Evolutionary conservation across 2,329 filamentous ascomycete genomes (phyloP).

Genomic region (Paraphaeosphaeria sporulosa): DNA sequence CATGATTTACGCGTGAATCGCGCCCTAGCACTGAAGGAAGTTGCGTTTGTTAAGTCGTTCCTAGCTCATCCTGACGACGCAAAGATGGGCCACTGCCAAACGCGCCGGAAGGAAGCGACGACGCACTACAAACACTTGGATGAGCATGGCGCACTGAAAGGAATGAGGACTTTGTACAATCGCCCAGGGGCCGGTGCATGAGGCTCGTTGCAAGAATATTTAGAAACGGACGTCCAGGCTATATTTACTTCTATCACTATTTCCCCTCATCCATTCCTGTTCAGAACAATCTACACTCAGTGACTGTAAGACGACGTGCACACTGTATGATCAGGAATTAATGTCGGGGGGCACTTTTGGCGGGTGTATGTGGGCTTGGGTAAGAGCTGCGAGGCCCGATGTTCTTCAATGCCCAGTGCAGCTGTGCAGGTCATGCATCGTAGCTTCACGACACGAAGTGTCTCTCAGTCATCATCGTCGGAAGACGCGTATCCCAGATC

Average conservation of each 20-base stretch:
- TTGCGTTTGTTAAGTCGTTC: background rate
- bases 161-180: too few species aligned
- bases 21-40: background rate
- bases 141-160: background rate
- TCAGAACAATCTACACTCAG: too few species aligned
- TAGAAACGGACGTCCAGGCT: too few species aligned
- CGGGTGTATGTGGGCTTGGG: too few species aligned
- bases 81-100: background rate
- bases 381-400: background rate
- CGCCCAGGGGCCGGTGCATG: too few species aligned
- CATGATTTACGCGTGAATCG: background rate
- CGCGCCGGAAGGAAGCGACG: background rate
- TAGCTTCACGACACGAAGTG: background rate
- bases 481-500: constrained; percentile 54
- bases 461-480: constrained; percentile 50
- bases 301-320: too few species aligned
- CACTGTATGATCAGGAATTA: too few species aligned
- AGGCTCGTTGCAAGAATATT: too few species aligned
- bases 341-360: too few species aligned
- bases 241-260: too few species aligned
- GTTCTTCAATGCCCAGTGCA: background rate
- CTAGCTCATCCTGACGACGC: background rate
- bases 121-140: background rate
- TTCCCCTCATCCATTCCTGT: too few species aligned
- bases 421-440: background rate